phyloP scores from a whole-genome alignment of 192 early-diverging fungal genomes.

The Umbelopsis sp. region DNA sequence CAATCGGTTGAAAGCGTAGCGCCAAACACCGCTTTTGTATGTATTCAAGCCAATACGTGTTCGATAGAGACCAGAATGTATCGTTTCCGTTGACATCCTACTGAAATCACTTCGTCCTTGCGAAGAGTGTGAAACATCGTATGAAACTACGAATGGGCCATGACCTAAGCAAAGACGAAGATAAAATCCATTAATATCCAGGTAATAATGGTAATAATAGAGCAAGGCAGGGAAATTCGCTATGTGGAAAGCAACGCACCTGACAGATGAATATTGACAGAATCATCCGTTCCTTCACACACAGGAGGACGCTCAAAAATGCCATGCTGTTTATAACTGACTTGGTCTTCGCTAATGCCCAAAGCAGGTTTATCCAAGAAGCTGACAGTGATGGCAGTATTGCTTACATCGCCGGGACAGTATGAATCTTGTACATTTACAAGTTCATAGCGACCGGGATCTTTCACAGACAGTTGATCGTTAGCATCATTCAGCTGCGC shows the following conservation, averaged over 20 bases:
- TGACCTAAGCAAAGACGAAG: slow-evolving; percentile 18
- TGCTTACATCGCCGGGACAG: slow-evolving; percentile 43
- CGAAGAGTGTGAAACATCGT: slow-evolving; percentile 19
- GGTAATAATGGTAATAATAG: neutral
- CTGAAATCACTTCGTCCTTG: slow-evolving; percentile 8
- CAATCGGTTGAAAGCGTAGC: slow-evolving; percentile 40
- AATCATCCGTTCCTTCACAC: slow-evolving; percentile 42
- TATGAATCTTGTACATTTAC: slow-evolving; percentile 42
- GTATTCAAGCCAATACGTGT: slow-evolving; percentile 40
- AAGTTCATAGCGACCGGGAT: slow-evolving; percentile 46
- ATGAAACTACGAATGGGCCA: slow-evolving; percentile 33
- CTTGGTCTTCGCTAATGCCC: slow-evolving; percentile 31
- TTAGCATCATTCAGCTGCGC: slow-evolving; percentile 33
- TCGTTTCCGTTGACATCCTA: slow-evolving; percentile 19
- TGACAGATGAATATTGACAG: slow-evolving; percentile 32
- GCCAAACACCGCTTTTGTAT: slow-evolving; percentile 31
- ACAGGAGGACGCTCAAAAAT: slow-evolving; percentile 35
- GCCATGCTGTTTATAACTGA: neutral
- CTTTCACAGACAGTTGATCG: slow-evolving; percentile 28
- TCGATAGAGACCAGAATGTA: slow-evolving; percentile 32
- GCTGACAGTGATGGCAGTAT: slow-evolving; percentile 24
- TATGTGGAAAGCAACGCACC: slow-evolving; percentile 19
- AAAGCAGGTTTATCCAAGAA: slow-evolving; percentile 36
- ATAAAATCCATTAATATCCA: neutral
- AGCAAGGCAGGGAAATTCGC: neutral